These are phyloP conservation scores for Botryotinia globosa DNA, from an alignment of 2,329 filamentous ascomycete genomes.

Conservation along the genomic window DNA sequence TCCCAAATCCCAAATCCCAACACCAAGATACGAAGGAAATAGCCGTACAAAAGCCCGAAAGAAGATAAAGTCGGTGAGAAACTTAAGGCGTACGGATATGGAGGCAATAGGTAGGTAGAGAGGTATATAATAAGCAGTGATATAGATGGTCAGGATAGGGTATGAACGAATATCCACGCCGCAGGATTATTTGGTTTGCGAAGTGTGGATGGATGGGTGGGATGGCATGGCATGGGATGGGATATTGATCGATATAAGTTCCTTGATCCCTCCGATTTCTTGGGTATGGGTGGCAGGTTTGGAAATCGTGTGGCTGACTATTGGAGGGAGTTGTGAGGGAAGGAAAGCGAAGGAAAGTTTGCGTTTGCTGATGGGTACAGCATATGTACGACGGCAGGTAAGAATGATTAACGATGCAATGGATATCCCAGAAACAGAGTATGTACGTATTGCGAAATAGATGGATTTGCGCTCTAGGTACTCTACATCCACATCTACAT, in stretches of 20 bases:
- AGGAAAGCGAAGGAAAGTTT: not conserved
- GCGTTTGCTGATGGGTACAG: not conserved
- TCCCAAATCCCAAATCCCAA: not conserved
- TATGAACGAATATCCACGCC: not conserved
- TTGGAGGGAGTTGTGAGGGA: not conserved
- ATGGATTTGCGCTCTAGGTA: not conserved
- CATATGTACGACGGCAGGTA: not conserved
- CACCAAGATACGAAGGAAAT: not conserved
- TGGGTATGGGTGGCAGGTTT: not conserved
- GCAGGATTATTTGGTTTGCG: not conserved
- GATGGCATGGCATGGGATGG: not conserved
- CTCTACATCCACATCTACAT: not conserved
- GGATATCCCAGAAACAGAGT: not conserved
- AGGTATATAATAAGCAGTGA: not conserved
- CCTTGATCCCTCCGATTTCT: not conserved
- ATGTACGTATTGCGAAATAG: not conserved
- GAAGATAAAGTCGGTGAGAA: not conserved
- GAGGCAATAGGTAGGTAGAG: not conserved
- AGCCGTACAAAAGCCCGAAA: not conserved
- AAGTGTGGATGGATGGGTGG: not conserved
- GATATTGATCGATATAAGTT: not conserved
- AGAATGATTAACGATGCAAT: not conserved
- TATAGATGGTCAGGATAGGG: not conserved
- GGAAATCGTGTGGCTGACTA: not conserved
- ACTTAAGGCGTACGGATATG: not conserved